Conservation (phyloP, 208 protist species). For the Leptomonas seymouri region DNA sequence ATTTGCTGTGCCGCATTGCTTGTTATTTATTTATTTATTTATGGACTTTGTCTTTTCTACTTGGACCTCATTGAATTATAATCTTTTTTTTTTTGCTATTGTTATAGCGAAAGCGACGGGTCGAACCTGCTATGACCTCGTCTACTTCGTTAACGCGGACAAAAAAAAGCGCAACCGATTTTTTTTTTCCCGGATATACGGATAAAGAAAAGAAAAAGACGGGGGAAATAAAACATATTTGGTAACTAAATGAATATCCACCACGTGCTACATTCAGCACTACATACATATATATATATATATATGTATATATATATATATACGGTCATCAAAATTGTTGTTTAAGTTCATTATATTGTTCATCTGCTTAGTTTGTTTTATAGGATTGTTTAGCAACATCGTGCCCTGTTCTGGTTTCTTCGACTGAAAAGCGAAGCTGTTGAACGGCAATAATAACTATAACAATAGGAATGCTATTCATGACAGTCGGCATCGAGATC, state of each 20-base stretch:
- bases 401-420: too few species aligned
- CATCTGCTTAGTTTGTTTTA: neutral
- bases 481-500: too few species aligned
- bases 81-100: neutral
- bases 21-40: too few species aligned
- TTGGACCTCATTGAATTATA: neutral
- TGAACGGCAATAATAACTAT: too few species aligned
- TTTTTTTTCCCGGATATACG: too few species aligned
- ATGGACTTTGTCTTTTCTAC: too few species aligned
- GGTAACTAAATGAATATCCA: neutral
- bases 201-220: neutral
- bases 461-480: too few species aligned
- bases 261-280: neutral
- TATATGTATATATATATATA: constrained; percentile 5
- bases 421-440: too few species aligned
- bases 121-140: neutral
- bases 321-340: neutral
- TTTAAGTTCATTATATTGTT: neutral
- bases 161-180: neutral
- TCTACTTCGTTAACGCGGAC: neutral
- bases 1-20: too few species aligned
- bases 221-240: neutral
- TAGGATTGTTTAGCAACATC: too few species aligned
- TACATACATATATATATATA: constrained; percentile 16
- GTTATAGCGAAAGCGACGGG: neutral